Conservation (phyloP, 345 rosid species). For the Euphorbia lathyris region DNA sequence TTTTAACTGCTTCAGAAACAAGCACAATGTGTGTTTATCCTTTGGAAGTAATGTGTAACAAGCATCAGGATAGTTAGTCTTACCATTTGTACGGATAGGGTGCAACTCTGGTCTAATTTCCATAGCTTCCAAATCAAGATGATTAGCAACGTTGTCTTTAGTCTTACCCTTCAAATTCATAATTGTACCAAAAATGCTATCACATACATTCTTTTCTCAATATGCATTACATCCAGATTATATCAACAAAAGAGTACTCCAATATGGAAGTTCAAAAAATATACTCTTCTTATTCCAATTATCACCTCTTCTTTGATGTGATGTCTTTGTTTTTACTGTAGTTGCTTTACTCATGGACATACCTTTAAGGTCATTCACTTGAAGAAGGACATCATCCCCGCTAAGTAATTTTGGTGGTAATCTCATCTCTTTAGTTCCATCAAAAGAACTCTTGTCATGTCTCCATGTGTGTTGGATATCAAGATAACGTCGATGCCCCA, state of each 20-base stretch:
- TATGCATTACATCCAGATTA: too few species aligned
- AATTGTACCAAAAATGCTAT: too few species aligned
- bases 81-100: not conserved
- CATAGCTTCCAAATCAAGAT: not conserved
- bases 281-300: not conserved
- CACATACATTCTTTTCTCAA: too few species aligned
- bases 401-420: not conserved
- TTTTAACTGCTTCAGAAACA: too few species aligned
- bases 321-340: too few species aligned
- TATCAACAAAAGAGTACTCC: too few species aligned
- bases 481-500: not conserved
- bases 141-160: not conserved
- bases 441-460: not conserved
- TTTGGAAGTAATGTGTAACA: too few species aligned
- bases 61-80: not conserved
- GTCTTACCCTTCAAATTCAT: not conserved
- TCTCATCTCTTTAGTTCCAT: not conserved
- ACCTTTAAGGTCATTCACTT: too few species aligned
- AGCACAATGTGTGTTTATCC: not conserved
- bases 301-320: not conserved
- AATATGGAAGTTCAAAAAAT: not conserved
- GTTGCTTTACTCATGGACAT: not conserved
- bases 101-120: not conserved
- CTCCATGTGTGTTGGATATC: not conserved
- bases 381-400: not conserved